Evolutionary conservation across 768 basidiomycete species (phyloP).

Genomic region (Xerocomus brunneocitrinus): DNA sequence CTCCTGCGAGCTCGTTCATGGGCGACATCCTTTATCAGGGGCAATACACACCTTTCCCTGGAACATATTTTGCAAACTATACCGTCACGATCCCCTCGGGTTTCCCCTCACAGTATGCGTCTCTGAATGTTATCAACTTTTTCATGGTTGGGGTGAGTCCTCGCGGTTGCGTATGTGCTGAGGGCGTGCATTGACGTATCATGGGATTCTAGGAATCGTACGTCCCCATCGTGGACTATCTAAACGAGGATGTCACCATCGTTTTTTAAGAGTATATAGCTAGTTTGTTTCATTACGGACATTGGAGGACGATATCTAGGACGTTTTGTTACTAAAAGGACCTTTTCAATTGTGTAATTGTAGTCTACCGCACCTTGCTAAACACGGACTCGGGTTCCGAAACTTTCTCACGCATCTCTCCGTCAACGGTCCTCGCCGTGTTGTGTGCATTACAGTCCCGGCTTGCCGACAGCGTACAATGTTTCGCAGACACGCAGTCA

Average conservation of each 20-base stretch:
- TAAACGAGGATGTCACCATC: constrained; percentile 21
- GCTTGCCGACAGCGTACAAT: neutral
- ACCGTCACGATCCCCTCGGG: constrained; percentile 27
- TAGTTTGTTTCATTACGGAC: neutral
- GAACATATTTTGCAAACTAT: constrained; percentile 28
- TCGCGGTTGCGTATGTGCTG: neutral
- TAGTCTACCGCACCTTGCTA: neutral
- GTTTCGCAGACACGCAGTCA: constrained; percentile 26
- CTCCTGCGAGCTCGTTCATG: constrained; percentile 19
- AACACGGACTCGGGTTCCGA: too few relatives aligned
- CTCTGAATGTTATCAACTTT: constrained; percentile 35
- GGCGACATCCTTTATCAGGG: constrained; percentile 35
- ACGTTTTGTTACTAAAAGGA: neutral
- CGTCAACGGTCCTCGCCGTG: constrained; percentile 4
- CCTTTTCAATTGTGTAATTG: neutral
- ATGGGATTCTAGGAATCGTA: constrained; percentile 8
- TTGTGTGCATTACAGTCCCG: too few relatives aligned
- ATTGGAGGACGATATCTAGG: neutral
- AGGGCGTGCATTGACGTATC: neutral
- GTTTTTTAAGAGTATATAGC: neutral
- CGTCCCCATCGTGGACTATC: constrained; percentile 14
- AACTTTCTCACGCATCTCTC: constrained; percentile 16
- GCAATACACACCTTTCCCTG: constrained; percentile 23
- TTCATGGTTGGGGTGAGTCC: constrained; percentile 38
- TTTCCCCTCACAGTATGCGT: constrained; percentile 28